Evolutionary conservation across 345 rosid genomes (phyloP).

Genomic region (Moricandia moricandioides): DNA sequence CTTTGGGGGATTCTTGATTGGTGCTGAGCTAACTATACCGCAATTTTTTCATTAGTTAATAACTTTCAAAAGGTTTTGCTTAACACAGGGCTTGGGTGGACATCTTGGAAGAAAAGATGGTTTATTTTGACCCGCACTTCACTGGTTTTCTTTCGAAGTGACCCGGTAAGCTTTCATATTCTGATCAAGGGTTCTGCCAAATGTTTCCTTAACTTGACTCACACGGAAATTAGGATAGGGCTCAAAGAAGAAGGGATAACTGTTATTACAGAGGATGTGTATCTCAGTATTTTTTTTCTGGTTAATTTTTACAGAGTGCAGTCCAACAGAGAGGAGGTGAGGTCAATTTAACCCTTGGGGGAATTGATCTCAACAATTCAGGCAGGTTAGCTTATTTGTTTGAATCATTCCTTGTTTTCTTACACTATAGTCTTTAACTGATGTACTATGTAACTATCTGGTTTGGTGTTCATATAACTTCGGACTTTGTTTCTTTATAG

Average conservation of each 20-base stretch:
- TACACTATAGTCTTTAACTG: not conserved
- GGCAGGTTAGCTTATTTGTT: slow-evolving; percentile 92
- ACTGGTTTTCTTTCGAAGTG: slow-evolving; percentile 75
- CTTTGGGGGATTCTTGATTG: not conserved
- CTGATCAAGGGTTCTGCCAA: not conserved
- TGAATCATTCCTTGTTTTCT: slow-evolving; percentile 22
- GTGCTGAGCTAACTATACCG: not conserved
- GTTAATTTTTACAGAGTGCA: slow-evolving; percentile 51
- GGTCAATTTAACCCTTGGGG: slow-evolving; percentile 78
- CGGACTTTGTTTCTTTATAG: slow-evolving; percentile 43
- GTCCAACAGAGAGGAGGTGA: slow-evolving; percentile 67
- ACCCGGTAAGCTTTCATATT: slow-evolving; percentile 54
- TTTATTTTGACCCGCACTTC: slow-evolving; percentile 73
- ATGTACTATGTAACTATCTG: slow-evolving; percentile 18
- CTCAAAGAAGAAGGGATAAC: too few relatives aligned
- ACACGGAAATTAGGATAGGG: slow-evolving; percentile 14
- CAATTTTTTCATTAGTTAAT: not conserved
- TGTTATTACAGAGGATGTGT: not conserved
- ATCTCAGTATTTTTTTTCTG: slow-evolving; percentile 16
- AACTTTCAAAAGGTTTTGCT: not conserved
- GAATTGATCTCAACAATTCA: slow-evolving; percentile 99
- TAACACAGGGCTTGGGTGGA: slow-evolving; percentile 73
- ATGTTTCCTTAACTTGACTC: slow-evolving; percentile 1
- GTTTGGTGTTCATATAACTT: slow-evolving; percentile 16
- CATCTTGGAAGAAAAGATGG: slow-evolving; percentile 85